Percentiles rank a stretch among this genome's conserved stretches.
These are phyloP conservation scores for Teunomyces aglyptinius DNA, from an alignment of 805 yeast species.

Conservation along the genomic window DNA sequence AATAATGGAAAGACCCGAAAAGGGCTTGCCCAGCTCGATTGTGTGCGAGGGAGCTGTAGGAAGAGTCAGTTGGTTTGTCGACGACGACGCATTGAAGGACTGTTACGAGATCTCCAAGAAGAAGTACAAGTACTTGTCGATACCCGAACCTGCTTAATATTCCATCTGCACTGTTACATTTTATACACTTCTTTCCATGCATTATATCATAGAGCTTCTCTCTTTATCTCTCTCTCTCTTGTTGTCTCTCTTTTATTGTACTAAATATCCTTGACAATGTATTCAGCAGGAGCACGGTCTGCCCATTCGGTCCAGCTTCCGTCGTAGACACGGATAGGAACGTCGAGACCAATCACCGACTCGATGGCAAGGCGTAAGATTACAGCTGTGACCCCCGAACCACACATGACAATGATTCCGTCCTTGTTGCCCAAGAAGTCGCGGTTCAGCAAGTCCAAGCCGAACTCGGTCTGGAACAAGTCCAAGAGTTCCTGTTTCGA, in stretches of 20 bases:
- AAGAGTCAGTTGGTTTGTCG: slow-evolving; percentile 95
- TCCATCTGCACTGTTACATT: too few relatives aligned
- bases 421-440: slow-evolving; percentile 39
- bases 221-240: too few relatives aligned
- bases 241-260: not conserved
- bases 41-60: slow-evolving; percentile 98
- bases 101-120: slow-evolving; percentile 67
- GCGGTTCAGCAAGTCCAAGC: slow-evolving; percentile 28
- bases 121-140: slow-evolving; percentile 59
- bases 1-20: slow-evolving; percentile 95
- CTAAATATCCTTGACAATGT: slow-evolving; percentile 41
- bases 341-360: slow-evolving; percentile 32
- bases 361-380: slow-evolving; percentile 66
- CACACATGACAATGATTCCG: slow-evolving; percentile 86
- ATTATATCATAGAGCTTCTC: not conserved
- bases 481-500: slow-evolving; percentile 43
- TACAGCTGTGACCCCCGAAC: slow-evolving; percentile 95
- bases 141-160: slow-evolving; percentile 13
- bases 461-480: slow-evolving; percentile 41
- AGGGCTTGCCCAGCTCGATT: slow-evolving; percentile 89
- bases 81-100: slow-evolving; percentile 84
- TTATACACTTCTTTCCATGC: not conserved
- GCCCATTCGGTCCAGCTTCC: slow-evolving; percentile 93
- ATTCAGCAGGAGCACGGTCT: slow-evolving; percentile 59
- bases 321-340: slow-evolving; percentile 52